Evolutionary conservation across 306 rosid genomes (phyloP), one percentile per base, ranked within the genome.

Genomic region (Casuarina glauca): DNA sequence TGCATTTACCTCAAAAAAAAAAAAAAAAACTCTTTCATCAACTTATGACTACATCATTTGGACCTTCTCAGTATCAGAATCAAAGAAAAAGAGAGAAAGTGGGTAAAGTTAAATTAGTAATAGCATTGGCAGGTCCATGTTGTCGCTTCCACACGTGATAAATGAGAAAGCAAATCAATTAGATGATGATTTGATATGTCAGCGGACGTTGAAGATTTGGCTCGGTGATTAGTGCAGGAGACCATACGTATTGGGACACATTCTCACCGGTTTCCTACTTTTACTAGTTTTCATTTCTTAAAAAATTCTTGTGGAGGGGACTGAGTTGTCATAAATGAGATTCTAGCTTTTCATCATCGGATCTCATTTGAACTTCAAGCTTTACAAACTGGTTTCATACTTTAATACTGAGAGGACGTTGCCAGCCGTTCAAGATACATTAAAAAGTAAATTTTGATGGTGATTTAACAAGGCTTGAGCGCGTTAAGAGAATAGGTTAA

Each of bases 131-230:
- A 9, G 46, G 38, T 17, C 70, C 26, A 2, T 16, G 46, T 16
- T 7, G 70, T 19, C 5, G 50, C 50, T 7, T 6, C 1, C 71
- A n/a, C 15, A 42, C 71, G 42, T 2, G 32, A 17, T 42, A 67
- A 42, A 67, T 10, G 71, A 67, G 19, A 17, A 41, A 66, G 32
- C 3, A 16, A 8, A 67, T 1, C 6, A 42, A 41, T 66, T 42
- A 43, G 3, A 67, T 17, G 50, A n/a, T 67, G 71, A 67, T 67
- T 67, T 67, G 71, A 67, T 8, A 67, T 67, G 46, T 42, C 35
- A 67, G 50, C 71, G 3, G 49, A 67, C 9, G 26, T 67, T 42
- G 49, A 66, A 41, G 0, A 16, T 41, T 41, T 9, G 10, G 26
- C 39, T 58, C 1, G 58, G 58, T 52, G 58, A 5, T 52, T 52